Base-by-base conservation (phyloP, 139 green algal species). In the Volvox reticuliferus region DNA sequence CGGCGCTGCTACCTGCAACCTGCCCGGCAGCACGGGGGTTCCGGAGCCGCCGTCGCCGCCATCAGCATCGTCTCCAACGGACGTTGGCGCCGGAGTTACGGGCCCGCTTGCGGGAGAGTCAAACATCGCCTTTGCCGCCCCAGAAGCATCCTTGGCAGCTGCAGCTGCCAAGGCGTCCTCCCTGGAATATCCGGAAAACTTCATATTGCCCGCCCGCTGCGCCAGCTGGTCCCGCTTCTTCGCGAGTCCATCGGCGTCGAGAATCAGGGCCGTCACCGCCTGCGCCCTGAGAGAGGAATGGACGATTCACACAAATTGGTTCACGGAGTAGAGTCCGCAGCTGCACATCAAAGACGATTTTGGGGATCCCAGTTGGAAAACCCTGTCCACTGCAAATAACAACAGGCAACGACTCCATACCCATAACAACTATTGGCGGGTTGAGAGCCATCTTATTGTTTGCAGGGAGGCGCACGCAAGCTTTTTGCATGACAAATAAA, bases 221-320 rank as follows among this genome's bases (percentile, higher is more conserved):
- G 75, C 50, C 32, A 86, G 65, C 44, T 82, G 67, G 44, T 67
- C 76, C 50, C 96, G 84, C 75, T 97, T 93, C 44, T 93, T 71
- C 44, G 91, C 83, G 73, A 98, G 92, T 26, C 92, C 90, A 12
- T 88, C 50, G 12, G 82, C 28, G 84, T 97, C 94, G 19, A 85
- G 78, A n/a, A 98, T 82, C 65, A 97, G 81, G 33, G 93, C 89
- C 28, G 82, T 30, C 28, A 98, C 94, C 44, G 96, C 96, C 71
- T 90, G 71, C 1, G 95, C 92, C 88, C 95, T 96, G 87, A 17
- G 36, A 18, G 26, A 77, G 24, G 6, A 75, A 75, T 24, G 44
- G 44, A 55, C 44, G 9, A 55, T 55, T 9, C 44, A n/a, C 44
- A 55, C 44, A 55, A 5, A 55, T 55, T 5, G 44, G 44, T 55